Evolutionary conservation across 176 grass and related monocot species (phyloP).

Genomic region (Triticum timopheevii): DNA sequence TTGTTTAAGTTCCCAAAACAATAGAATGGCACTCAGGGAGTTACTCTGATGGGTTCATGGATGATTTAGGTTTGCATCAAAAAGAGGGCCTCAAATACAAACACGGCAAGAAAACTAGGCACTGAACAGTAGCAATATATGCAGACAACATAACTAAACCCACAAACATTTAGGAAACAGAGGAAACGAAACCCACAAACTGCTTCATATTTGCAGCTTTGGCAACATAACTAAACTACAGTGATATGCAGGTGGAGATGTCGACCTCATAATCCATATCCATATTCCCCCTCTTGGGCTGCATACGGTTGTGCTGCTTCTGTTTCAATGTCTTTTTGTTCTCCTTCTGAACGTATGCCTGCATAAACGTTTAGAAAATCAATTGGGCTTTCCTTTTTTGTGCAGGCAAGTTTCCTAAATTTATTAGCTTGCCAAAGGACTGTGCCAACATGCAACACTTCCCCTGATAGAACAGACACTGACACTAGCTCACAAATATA

Average conservation of each 20-base stretch:
- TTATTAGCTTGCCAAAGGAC: neutral
- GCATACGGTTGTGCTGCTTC: slow-evolving; percentile 89
- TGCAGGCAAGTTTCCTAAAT: neutral
- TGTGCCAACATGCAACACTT: neutral
- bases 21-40: too few species aligned
- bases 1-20: too few species aligned
- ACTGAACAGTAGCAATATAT: too few species aligned
- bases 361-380: slow-evolving; percentile 25
- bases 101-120: too few species aligned
- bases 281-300: slow-evolving; percentile 99
- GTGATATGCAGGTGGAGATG: neutral
- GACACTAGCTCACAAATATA: neutral
- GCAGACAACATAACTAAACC: too few species aligned
- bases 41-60: too few species aligned
- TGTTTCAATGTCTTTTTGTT: slow-evolving; percentile 94
- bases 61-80: too few species aligned
- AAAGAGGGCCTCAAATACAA: too few species aligned
- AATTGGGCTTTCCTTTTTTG: neutral
- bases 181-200: too few species aligned
- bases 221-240: neutral
- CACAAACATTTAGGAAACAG: too few species aligned
- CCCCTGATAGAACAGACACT: neutral
- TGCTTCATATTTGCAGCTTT: too few species aligned
- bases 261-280: slow-evolving; percentile 98
- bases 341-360: slow-evolving; percentile 96